phyloP scores from a whole-genome alignment of 257 asterid genomes.

The Rauvolfia tetraphylla region DNA sequence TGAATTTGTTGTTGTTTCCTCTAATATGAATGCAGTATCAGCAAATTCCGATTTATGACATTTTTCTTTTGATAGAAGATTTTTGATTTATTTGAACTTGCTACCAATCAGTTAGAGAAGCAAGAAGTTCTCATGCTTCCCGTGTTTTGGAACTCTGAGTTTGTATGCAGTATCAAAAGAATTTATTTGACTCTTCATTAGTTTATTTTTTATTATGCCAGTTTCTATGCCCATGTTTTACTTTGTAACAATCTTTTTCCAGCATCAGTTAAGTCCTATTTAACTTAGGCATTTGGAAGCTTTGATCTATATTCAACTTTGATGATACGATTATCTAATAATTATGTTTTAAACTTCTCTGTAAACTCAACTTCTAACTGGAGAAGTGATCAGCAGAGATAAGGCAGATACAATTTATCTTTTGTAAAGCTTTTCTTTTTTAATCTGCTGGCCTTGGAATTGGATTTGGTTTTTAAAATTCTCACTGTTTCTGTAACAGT shows the following conservation, averaged over 20 bases:
- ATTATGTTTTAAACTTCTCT: not conserved
- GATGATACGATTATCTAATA: not conserved
- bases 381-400: not conserved
- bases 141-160: not conserved
- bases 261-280: not conserved
- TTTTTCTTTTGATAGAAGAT: no score
- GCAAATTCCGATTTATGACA: not conserved
- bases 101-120: not conserved
- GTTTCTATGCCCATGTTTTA: not conserved
- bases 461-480: not conserved
- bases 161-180: not conserved
- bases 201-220: not conserved
- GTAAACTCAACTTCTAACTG: not conserved
- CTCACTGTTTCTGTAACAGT: not conserved
- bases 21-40: not conserved
- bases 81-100: not conserved
- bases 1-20: not conserved
- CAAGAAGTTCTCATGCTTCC: not conserved
- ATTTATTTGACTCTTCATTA: not conserved
- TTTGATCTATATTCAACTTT: not conserved
- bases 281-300: not conserved
- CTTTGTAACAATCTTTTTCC: no score
- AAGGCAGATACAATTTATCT: not conserved
- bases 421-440: not conserved
- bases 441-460: not conserved